Conservation (phyloP, 192 early-diverging fungal species). For the Podila epicladia region DNA sequence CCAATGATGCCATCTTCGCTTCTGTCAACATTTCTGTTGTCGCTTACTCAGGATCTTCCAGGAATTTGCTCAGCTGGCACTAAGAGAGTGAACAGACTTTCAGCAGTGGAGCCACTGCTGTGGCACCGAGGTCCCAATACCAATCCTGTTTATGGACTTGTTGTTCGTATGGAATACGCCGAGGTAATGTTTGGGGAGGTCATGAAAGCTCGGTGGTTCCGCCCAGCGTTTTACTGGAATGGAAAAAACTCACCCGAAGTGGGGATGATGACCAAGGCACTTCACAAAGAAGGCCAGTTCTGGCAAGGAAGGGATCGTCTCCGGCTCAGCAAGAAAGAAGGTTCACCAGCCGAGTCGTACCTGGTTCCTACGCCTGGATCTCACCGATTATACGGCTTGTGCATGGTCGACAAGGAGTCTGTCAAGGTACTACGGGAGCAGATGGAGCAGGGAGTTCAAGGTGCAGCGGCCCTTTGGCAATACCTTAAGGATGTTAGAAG, state of each 20-base stretch:
- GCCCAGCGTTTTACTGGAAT: slow-evolving; percentile 68
- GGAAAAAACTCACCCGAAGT: slow-evolving; percentile 58
- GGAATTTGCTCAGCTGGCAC: slow-evolving; percentile 56
- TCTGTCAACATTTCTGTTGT: slow-evolving; percentile 46
- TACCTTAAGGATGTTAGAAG: slow-evolving; percentile 59
- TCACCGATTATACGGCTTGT: slow-evolving; percentile 57
- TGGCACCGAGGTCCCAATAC: slow-evolving; percentile 72
- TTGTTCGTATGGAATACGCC: slow-evolving; percentile 64
- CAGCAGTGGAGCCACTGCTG: slow-evolving; percentile 49
- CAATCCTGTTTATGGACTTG: slow-evolving; percentile 66
- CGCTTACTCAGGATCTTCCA: slow-evolving; percentile 49
- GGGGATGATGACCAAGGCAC: background rate
- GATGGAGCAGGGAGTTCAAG: slow-evolving; percentile 44
- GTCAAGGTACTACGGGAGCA: slow-evolving; percentile 39
- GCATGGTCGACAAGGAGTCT: slow-evolving; percentile 63
- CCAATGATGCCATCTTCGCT: slow-evolving; percentile 57
- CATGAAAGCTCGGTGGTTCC: slow-evolving; percentile 53
- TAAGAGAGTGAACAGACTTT: slow-evolving; percentile 31
- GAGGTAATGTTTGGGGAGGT: slow-evolving; percentile 50
- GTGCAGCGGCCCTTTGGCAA: slow-evolving; percentile 45
- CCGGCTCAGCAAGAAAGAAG: slow-evolving; percentile 63
- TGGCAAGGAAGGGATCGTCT: slow-evolving; percentile 55
- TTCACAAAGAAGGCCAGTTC: slow-evolving; percentile 55
- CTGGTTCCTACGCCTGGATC: slow-evolving; percentile 19
- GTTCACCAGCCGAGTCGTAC: slow-evolving; percentile 66